Evolutionary conservation across 2,329 filamentous ascomycete species (phyloP), one percentile per base, ranked within the genome.

Genomic region (Biscogniauxia sp.): DNA sequence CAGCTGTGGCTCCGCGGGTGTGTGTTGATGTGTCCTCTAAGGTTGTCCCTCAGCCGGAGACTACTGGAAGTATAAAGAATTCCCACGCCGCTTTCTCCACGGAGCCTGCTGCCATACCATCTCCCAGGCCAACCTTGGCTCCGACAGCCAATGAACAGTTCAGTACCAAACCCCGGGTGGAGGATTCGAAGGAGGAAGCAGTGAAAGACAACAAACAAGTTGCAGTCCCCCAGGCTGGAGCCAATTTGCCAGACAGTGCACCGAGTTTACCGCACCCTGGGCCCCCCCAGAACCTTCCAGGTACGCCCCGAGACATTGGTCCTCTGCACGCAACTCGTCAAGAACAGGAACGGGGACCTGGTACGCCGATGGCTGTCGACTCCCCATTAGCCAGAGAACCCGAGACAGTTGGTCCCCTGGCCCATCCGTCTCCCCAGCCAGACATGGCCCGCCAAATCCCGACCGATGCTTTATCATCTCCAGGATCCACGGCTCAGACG

Each of bases 401-500:
- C 51, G 71, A 73, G 28, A 59, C 66, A 19, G 65, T 60, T 8
- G 52, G 62, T 54, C 67, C 74, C 57, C 61, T 75, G 50, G 70
- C 73, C 9, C 71, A 76, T 9, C 77, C 75, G 49, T 65, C 74
- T 13, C 70, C 76, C 5, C 64, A 70, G 49, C 64, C 71, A n/a
- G 77, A 81, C 57, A 58, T 66, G 23, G 53, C 71, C 55, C 77
- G 77, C 45, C 67, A 15, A 45, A n/a, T n/a, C 17, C 37, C 73
- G 55, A 69, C 74, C 2, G 84, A 86, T 64, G 74, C 76, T 2
- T 67, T 80, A 5, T 86, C 82, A 2, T 87, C 84, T 1, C 82
- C 84, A 17, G 79, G 78, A 2, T 94, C 91, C 5, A 93, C 89
- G 32, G 84, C 88, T 1, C 88, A 88, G 68, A 93, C 90, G 51